A percentile compares a stretch with the other conserved stretches of the same genome.
These are phyloP conservation scores for Ligustrum vulgare DNA, from an alignment of 257 asterid genomes.

Conservation along the genomic window DNA sequence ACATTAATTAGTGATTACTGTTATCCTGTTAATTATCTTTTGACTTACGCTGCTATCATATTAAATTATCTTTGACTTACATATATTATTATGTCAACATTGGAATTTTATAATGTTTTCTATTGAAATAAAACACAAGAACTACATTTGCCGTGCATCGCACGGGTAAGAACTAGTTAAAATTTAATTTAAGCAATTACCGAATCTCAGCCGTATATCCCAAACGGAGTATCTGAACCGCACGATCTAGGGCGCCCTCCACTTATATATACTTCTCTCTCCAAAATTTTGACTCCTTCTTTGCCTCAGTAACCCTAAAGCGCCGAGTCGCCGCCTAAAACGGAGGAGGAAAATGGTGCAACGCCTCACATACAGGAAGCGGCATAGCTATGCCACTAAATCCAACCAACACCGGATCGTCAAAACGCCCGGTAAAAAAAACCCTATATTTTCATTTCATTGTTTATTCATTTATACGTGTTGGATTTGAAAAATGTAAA, in stretches of 20 bases:
- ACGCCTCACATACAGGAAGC: conserved; percentile 58
- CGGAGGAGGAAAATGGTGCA: conserved; percentile 62
- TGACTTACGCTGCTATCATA: no score
- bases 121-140: no score
- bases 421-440: conserved; percentile 72
- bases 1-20: no score
- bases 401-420: conserved; percentile 82
- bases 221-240: conserved; percentile 25
- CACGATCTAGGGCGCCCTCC: conserved; percentile 37
- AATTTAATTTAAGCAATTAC: no score
- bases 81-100: no score
- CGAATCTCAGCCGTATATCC: conserved; percentile 20
- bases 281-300: background rate
- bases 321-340: background rate
- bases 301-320: conserved; percentile 27
- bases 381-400: conserved; percentile 91
- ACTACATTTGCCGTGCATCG: no score
- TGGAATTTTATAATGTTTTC: no score
- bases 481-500: background rate
- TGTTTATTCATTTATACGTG: no score
- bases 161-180: no score
- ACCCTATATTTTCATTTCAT: background rate
- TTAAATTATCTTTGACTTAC: no score
- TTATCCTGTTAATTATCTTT: no score
- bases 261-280: conserved; percentile 15